Evolutionary conservation across 208 protist species (phyloP).

Genomic region (Leishmania tarentolae): DNA sequence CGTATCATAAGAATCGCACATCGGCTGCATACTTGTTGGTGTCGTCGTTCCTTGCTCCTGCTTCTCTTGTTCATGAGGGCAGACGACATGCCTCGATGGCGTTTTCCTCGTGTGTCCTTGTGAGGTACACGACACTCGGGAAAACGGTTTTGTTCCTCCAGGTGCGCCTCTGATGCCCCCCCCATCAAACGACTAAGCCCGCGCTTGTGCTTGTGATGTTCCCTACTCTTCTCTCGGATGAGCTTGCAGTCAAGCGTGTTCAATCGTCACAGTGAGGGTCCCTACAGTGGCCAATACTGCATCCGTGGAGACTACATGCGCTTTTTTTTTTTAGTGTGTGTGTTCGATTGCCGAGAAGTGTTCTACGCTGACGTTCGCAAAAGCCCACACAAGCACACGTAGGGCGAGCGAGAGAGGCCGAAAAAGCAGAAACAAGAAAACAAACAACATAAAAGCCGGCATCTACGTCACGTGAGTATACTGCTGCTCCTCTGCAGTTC

Average conservation of each 20-base stretch:
- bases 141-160: too few species aligned
- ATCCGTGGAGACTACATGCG: background rate
- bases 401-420: background rate
- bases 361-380: background rate
- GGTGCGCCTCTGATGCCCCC: too few species aligned
- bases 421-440: background rate
- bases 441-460: background rate
- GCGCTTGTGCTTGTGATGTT: background rate
- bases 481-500: background rate
- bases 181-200: background rate
- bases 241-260: background rate
- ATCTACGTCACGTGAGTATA: background rate
- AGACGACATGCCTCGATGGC: background rate
- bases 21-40: background rate
- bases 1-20: background rate
- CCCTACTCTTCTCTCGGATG: background rate
- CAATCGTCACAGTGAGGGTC: background rate
- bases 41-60: background rate
- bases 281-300: background rate
- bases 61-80: background rate
- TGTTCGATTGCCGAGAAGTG: background rate
- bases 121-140: too few species aligned
- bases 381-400: background rate
- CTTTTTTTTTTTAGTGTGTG: background rate
- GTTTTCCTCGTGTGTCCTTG: too few species aligned